A percentile compares a stretch with the other conserved stretches of the same genome.
phyloP scores from a whole-genome alignment of 2,329 filamentous ascomycete genomes.

The Penicillium aurantiogriseum region DNA sequence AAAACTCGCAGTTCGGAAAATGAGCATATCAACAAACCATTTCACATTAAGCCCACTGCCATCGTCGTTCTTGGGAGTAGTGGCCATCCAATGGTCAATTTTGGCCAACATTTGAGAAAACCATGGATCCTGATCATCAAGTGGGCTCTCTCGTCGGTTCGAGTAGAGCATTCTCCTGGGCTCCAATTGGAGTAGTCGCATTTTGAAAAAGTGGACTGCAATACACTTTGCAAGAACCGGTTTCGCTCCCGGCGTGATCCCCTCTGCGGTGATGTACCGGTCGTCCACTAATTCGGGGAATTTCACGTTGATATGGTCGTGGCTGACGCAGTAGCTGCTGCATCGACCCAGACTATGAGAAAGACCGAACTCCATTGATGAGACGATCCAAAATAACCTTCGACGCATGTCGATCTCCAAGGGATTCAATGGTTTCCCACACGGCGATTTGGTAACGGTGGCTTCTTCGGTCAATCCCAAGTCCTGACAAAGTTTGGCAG shows the following conservation, averaged over 20 bases:
- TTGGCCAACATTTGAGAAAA: conserved; percentile 76
- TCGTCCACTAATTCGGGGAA: conserved; percentile 85
- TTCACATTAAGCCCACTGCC: conserved; percentile 71
- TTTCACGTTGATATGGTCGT: conserved; percentile 79
- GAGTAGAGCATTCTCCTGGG: conserved; percentile 84
- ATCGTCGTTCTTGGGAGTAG: conserved; percentile 68
- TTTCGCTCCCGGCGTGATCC: conserved; percentile 67
- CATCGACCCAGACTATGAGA: conserved; percentile 86
- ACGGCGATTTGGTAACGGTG: conserved; percentile 68
- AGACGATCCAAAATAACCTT: conserved; percentile 81
- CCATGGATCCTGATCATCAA: conserved; percentile 81
- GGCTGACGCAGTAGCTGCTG: conserved; percentile 75
- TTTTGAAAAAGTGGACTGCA: conserved; percentile 89
- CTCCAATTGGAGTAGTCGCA: conserved; percentile 83
- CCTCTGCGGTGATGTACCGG: conserved; percentile 73
- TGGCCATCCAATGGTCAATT: conserved; percentile 74
- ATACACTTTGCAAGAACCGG: conserved; percentile 80
- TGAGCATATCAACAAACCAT: conserved; percentile 61
- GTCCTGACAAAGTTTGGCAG: conserved; percentile 83
- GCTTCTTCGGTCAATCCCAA: conserved; percentile 85
- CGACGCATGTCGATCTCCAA: conserved; percentile 86
- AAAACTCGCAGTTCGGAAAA: neutral
- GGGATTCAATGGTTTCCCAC: conserved; percentile 62
- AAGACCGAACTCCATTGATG: conserved; percentile 84
- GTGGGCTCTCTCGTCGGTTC: conserved; percentile 72